These are phyloP conservation scores for Loxodes magnus DNA, from an alignment of 73 alveolate genomes.

Conservation along the genomic window DNA sequence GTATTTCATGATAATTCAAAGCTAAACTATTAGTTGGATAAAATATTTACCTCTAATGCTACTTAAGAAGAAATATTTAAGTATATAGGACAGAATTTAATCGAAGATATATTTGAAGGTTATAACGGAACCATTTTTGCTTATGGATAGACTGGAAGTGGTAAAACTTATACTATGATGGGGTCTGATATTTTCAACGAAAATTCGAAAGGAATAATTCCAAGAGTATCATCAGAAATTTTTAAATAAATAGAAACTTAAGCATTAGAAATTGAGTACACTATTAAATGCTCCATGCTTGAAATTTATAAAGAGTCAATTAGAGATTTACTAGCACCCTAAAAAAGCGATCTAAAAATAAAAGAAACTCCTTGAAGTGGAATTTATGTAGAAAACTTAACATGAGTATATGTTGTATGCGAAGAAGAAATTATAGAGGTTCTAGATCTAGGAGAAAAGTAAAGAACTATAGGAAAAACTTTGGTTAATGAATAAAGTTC, in stretches of 20 bases:
- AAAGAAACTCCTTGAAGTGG: slow-evolving; percentile 95
- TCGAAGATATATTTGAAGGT: slow-evolving; percentile 52
- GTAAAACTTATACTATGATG: slow-evolving; percentile 73
- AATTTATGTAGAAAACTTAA: slow-evolving; percentile 83
- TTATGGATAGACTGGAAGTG: slow-evolving; percentile 75
- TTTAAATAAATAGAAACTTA: slow-evolving; percentile 37
- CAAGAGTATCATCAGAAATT: slow-evolving; percentile 41
- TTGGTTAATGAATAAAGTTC: slow-evolving; percentile 89
- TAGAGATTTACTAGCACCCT: slow-evolving; percentile 22
- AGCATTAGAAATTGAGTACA: slow-evolving; percentile 25
- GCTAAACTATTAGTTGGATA: no score
- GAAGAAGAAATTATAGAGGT: slow-evolving; percentile 78
- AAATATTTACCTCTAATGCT: slow-evolving; percentile 47
- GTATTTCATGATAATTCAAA: no score
- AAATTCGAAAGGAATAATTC: slow-evolving; percentile 35
- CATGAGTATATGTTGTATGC: slow-evolving; percentile 90
- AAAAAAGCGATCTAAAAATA: slow-evolving; percentile 32
- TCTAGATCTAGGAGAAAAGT: slow-evolving; percentile 76
- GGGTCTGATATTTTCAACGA: slow-evolving; percentile 27
- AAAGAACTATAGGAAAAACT: slow-evolving; percentile 81
- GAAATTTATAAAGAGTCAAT: slow-evolving; percentile 85
- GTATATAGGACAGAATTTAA: slow-evolving; percentile 48
- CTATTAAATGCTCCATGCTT: slow-evolving; percentile 48
- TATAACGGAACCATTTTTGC: slow-evolving; percentile 55
- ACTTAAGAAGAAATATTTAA: slow-evolving; percentile 50